These are phyloP conservation scores for Allium fistulosum DNA, from an alignment of 106 monocot genomes.

Conservation along the genomic window DNA sequence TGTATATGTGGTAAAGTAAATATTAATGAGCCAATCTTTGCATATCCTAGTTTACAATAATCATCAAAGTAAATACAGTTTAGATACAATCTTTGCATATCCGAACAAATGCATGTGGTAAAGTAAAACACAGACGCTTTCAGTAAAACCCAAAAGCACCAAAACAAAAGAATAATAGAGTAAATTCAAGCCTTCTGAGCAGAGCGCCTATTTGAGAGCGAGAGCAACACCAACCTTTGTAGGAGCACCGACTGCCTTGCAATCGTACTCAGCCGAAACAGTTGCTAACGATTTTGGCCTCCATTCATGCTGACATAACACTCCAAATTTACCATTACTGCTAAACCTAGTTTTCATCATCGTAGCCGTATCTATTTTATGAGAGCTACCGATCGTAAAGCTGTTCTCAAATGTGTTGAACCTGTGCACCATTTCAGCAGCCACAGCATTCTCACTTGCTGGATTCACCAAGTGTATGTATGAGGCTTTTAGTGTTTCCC, in stretches of 20 bases:
- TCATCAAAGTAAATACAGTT: too few species aligned
- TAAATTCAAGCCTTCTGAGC: too few species aligned
- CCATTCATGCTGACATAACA: slow-evolving; percentile 40
- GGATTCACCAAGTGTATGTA: slow-evolving; percentile 39
- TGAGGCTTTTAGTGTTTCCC: slow-evolving; percentile 40
- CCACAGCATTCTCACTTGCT: slow-evolving; percentile 19
- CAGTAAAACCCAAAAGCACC: too few species aligned
- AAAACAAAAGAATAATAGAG: too few species aligned
- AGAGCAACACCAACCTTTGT: slow-evolving; percentile 28
- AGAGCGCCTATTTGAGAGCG: slow-evolving; percentile 15
- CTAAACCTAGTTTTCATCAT: slow-evolving; percentile 30
- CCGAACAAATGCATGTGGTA: too few species aligned
- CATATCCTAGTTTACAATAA: too few species aligned
- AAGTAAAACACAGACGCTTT: too few species aligned
- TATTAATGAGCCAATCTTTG: too few species aligned
- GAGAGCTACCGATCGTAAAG: slow-evolving; percentile 37
- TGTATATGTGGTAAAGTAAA: too few species aligned
- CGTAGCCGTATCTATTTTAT: slow-evolving; percentile 21
- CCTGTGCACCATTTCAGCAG: slow-evolving; percentile 36
- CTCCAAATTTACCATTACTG: slow-evolving; percentile 24
- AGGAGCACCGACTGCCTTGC: slow-evolving; percentile 14
- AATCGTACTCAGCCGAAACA: slow-evolving; percentile 45
- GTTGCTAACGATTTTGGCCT: slow-evolving; percentile 45
- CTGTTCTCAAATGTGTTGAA: slow-evolving; percentile 25
- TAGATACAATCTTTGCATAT: too few species aligned